Evolutionary conservation across 345 rosid genomes (phyloP), one percentile per base, ranked within the genome.

Genomic region (Corchorus capsularis): DNA sequence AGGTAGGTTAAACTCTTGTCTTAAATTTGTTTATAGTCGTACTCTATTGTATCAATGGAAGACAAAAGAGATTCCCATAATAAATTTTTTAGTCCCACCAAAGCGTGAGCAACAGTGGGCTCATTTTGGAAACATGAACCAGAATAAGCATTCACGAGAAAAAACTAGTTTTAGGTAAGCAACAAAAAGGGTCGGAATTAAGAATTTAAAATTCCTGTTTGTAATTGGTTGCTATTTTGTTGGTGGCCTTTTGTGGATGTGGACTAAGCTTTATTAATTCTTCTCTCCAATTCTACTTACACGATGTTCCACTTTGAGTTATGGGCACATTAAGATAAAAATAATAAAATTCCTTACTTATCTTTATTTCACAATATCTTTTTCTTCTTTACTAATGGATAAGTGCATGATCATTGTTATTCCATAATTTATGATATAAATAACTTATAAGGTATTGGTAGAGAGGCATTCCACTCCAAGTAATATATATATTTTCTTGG

Each of bases 401-500:
- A 19, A 55, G 59, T 19, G 27, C 27, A 20, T 63, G 27, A 63
- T 37, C 2, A 37, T 10, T 27, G 27, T 27, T 27, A 27, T 27
- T 27, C 1, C 27, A 0, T 27, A 27, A 27, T 27, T 27, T 27
- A 27, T 27, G 27, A 39, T 39, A 39, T 39, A 39, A 13, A 12
- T 60, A 63, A 63, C 69, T 64, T 64, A 10, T 0, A 41, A 64
- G 69, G 69, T 39, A 64, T 39, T 41, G 69, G 12, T 64, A n/a
- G 8, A 17, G 0, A 41, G 69, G 47, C 69, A 64, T 41, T 64
- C 41, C 69, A 64, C 69, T 64, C 69, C 69, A 64, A 64, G 69
- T 3, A 39, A 35, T 37, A 14, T 14, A 8, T 16, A 8, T 64
- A 3, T 17, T 8, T 34, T 35, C 45, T 35, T 39, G 50, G 49